phyloP scores from a whole-genome alignment of 257 asterid species.

The Lavandula angustifolia region DNA sequence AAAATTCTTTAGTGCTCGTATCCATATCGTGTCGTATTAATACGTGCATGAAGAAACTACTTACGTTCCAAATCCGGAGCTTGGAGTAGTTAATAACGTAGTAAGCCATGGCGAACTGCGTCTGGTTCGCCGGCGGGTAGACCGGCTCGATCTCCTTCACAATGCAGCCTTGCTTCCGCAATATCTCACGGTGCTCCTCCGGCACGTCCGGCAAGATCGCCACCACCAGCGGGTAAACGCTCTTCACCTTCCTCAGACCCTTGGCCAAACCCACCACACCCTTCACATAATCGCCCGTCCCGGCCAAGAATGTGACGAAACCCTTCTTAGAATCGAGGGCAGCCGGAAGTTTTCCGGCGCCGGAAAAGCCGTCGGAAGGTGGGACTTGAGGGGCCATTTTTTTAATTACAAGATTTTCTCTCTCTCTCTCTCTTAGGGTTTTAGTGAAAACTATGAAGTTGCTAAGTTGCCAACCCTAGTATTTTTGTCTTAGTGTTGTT shows the following conservation, averaged over 20 bases:
- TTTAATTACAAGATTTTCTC: neutral
- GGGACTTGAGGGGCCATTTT: conserved; percentile 41
- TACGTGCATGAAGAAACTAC: conserved; percentile 17
- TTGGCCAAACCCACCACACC: conserved; percentile 50
- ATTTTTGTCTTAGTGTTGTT: conserved; percentile 29
- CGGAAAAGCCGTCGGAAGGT: no score
- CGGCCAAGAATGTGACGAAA: conserved; percentile 46
- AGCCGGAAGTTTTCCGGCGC: conserved; percentile 35
- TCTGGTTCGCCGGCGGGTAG: conserved; percentile 42
- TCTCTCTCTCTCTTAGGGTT: neutral
- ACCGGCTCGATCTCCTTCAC: conserved; percentile 48
- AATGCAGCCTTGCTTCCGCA: conserved; percentile 45
- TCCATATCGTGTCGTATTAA: no score
- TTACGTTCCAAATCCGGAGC: conserved; percentile 52
- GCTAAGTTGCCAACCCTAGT: neutral
- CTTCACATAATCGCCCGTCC: conserved; percentile 44
- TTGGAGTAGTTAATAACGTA: conserved; percentile 50
- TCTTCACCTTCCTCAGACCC: conserved; percentile 48
- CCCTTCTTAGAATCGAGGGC: conserved; percentile 15
- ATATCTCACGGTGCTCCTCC: conserved; percentile 48
- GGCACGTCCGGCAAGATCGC: conserved; percentile 54
- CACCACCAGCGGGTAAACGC: conserved; percentile 43
- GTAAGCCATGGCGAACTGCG: conserved; percentile 52
- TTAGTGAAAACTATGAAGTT: neutral
- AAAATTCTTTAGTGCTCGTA: no score